Base-by-base conservation (phyloP, 108 stramenopile genomes). In the Cylindrotheca fusiformis region DNA sequence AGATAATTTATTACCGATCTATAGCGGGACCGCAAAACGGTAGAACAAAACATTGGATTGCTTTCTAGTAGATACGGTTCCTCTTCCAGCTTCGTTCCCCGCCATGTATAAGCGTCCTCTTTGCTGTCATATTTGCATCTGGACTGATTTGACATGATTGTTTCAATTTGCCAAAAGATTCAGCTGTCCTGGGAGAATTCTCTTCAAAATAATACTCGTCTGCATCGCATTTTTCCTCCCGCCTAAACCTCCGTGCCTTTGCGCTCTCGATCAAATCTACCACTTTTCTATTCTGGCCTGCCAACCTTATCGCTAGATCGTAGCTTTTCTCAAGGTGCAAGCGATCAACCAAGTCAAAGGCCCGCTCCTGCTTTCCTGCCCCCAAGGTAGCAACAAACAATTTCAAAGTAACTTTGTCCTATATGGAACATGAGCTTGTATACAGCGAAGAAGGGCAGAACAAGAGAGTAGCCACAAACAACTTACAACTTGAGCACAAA, bases 391-490 rank as follows among this genome's bases (percentile, higher is more conserved):
- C 63, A 18, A 67, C 74, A 69, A 88, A 88, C 28, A 90, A 69
- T 61, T 83, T 87, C 41, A 90, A 65, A 3, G 84, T 82, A 14
- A 88, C 73, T 59, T 93, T 93, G 67, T 93, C 91, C 79, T 81
- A 60, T 20, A 46, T n/a, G n/a, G n/a, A n/a, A n/a, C n/a, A n/a
- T n/a, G n/a, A n/a, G n/a, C n/a, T n/a, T n/a, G n/a, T n/a, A n/a
- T n/a, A n/a, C n/a, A n/a, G n/a, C n/a, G n/a, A n/a, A n/a, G n/a
- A n/a, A n/a, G n/a, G n/a, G n/a, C n/a, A n/a, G n/a, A n/a, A n/a
- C n/a, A n/a, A 53, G 23, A 30, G 6, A 64, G 3, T 29, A 5
- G 12, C 29, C 25, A 17, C 17, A 29, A 28, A 25, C 23, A 19
- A 76, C 85, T 65, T 75, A 85, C 84, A 52, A 91, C 78, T 64